Base-by-base conservation (phyloP, 495 filamentous ascomycete genomes). In the Xylaria cubensis region DNA sequence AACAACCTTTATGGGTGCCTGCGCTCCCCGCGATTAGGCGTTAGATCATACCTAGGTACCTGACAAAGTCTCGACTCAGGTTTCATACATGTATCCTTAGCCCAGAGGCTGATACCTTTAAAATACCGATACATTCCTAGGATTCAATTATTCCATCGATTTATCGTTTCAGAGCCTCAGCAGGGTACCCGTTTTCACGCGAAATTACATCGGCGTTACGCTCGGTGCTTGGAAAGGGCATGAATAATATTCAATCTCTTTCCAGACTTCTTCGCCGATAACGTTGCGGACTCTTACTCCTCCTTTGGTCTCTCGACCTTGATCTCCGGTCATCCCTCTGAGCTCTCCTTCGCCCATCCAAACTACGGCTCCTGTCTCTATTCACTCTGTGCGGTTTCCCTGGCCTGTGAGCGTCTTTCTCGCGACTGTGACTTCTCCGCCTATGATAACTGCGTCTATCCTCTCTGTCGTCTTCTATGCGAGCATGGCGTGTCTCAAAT, bases 231-330 rank as follows among this genome's bases (percentile, higher is more conserved):
- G 10, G 10, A 64, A 44, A 42, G 36, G 8, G 5, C 61, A 44
- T 29, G 4, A 29, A 42, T 6, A 42, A 44, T n/a, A 59, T n/a
- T 56, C 32, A 67, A 24, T 63, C 70, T 24, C 65, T 64, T 58
- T 68, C 67, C 21, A 64, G 67, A 36, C 50, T 71, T 26, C 71
- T 71, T 42, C 74, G 65, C 36, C 66, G 66, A 39, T 71, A 58
- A 32, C 55, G 67, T 39, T 51, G 65, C 17, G 77, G 77, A 56
- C 75, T 77, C 63, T 56, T 71, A 34, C 73, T 76, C 67, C 77
- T 64, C 74, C 75, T 63, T 24, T 65, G 41, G 39, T 75, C 73
- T 39, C 73, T 75, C 24, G 73, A 71, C 50, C 69, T 72, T n/a
- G 69, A 68, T 46, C 74, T 74, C 41, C 70, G 72, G 26, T 39